Conservation (phyloP, 306 rosid species). For the Trichosanthes truncata region DNA sequence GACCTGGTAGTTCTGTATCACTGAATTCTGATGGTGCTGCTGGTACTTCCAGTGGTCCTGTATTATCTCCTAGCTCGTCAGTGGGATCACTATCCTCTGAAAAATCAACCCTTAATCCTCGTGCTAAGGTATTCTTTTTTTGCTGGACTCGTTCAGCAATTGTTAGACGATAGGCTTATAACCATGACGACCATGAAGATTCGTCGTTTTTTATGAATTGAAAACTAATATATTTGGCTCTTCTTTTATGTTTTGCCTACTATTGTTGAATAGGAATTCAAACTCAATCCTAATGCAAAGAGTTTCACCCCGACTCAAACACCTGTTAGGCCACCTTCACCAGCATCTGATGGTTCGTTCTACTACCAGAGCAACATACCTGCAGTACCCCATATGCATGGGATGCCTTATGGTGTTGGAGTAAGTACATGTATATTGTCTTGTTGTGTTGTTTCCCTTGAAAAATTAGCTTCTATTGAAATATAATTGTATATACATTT, state of each 20-base stretch:
- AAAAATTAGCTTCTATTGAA: not conserved
- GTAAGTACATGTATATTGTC: slow-evolving; percentile 37
- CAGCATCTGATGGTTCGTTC: slow-evolving; percentile 70
- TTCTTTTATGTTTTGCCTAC: not conserved
- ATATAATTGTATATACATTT: not conserved
- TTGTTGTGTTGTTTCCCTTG: not conserved
- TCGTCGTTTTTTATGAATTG: not conserved
- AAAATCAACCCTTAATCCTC: slow-evolving; percentile 65
- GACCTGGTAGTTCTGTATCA: slow-evolving; percentile 52
- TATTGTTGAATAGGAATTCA: slow-evolving; percentile 63
- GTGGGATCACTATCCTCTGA: slow-evolving; percentile 74
- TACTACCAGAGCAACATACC: slow-evolving; percentile 54
- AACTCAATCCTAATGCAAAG: slow-evolving; percentile 90
- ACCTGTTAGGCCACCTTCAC: slow-evolving; percentile 78
- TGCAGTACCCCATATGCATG: slow-evolving; percentile 56
- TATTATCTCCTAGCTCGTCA: slow-evolving; percentile 85
- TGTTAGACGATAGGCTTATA: not conserved
- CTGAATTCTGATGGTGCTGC: slow-evolving; percentile 42
- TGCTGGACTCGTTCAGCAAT: not conserved
- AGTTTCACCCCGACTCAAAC: slow-evolving; percentile 66
- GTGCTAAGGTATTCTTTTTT: slow-evolving; percentile 62
- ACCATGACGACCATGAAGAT: not conserved
- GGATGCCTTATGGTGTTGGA: slow-evolving; percentile 74
- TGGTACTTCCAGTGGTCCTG: slow-evolving; percentile 42
- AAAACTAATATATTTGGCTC: not conserved